Conservation (phyloP, 2,329 filamentous ascomycete genomes). For the Stagonosporopsis rhizophila region DNA sequence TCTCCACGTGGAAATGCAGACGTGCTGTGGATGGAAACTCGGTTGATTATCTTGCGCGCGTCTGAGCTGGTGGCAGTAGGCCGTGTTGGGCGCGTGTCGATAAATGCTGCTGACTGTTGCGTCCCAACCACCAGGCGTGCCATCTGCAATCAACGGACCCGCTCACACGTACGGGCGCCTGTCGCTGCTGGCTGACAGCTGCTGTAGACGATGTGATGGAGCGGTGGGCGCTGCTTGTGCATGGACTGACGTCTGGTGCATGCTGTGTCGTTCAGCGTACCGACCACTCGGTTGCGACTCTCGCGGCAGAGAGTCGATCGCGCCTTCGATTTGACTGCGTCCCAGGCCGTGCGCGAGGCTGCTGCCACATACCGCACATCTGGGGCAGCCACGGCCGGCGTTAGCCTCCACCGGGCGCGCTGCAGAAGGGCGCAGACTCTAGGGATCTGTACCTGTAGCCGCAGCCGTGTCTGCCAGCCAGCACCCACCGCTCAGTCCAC, state of each 20-base stretch:
- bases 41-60: constrained; percentile 29
- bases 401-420: constrained; percentile 23
- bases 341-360: constrained; percentile 30
- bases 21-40: constrained; percentile 19
- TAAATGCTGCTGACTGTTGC: constrained; percentile 18
- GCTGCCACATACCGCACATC: constrained; percentile 32
- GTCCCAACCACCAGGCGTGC: constrained; percentile 16
- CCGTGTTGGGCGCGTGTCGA: constrained; percentile 13
- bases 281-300: constrained; percentile 39
- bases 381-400: constrained; percentile 34
- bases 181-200: constrained; percentile 35
- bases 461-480: constrained; percentile 27
- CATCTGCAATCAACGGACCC: constrained; percentile 4
- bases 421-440: constrained; percentile 26
- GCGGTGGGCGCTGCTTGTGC: constrained; percentile 20
- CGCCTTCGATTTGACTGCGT: constrained; percentile 28
- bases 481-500: constrained; percentile 14
- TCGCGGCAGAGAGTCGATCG: constrained; percentile 35
- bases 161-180: constrained; percentile 35
- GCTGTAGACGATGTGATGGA: constrained; percentile 21
- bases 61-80: constrained; percentile 22
- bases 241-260: constrained; percentile 22
- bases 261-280: constrained; percentile 32
- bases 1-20: constrained; percentile 45
- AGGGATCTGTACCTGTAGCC: constrained; percentile 33